Base-by-base conservation (phyloP, 768 basidiomycete genomes). In the Scleroderma citrinum region DNA sequence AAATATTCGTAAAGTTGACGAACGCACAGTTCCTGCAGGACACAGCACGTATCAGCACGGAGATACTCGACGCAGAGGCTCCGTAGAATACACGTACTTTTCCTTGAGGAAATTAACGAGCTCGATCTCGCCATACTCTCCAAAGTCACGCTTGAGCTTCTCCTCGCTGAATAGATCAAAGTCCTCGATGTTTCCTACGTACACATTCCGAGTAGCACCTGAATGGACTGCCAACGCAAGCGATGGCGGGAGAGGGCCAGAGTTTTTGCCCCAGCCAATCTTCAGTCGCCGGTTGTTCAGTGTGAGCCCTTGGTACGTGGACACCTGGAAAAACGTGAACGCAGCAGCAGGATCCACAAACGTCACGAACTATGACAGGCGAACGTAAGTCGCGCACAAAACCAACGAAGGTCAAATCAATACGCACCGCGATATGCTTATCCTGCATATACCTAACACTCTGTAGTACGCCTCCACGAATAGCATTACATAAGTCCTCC, bases 261-360 rank as follows among this genome's bases (percentile, higher is more conserved):
- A 85, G 61, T 89, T 89, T 78, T 95, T 98, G 50, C 95, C 95
- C 96, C 95, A 99, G 41, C 95, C 94, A 57, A 97, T 83, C 75
- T 97, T 98, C 54, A 98, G 79, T 23, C 93, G 83, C 37, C 94
- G 85, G 67, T 92, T 91, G 73, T 92, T 94, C 50, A 98, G 74
- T 20, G 86, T 91, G 48, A 99, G 73, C 6, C 94, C 93, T 56
- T 92, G 87, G 63, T 83, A 87, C 1, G 85, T 83, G 14, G 95
- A 92, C 32, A 92, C 85, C 61, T 95, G 89, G 80, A 82, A 93
- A 76, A 99, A 97, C 10, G 88, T 87, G 60, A 91, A 85, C 2
- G 96, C 94, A 44, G 90, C 89, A 0, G 86, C 83, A 11, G 93
- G 88, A 62, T 97, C 93, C 56, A 97, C 85, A 63, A 99, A 98